These are phyloP conservation scores for Millerago galiae DNA, from an alignment of 805 yeast species.

Conservation along the genomic window DNA sequence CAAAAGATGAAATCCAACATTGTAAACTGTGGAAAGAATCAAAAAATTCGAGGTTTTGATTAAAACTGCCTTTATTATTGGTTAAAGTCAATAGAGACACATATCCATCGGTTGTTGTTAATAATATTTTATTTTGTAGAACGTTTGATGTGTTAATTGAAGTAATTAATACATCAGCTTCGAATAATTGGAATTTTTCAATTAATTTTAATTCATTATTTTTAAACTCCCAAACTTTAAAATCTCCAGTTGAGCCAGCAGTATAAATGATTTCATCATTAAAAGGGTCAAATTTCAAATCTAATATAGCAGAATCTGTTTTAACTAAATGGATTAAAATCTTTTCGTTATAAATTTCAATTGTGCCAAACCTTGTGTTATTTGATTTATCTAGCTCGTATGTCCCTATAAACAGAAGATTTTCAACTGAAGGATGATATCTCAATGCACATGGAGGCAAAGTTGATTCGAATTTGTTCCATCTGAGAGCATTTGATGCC, in stretches of 20 bases:
- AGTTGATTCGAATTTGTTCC: conserved; percentile 11
- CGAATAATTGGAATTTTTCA: conserved; percentile 40
- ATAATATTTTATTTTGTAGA: conserved; percentile 31
- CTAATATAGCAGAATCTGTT: conserved; percentile 65
- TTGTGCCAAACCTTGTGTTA: conserved; percentile 58
- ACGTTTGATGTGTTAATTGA: conserved; percentile 54
- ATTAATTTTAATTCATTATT: conserved; percentile 11
- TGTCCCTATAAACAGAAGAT: conserved; percentile 64
- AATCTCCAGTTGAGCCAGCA: conserved; percentile 77
- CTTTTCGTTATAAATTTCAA: conserved; percentile 33
- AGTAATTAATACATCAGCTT: conserved; percentile 47
- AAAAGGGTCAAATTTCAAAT: conserved; percentile 60
- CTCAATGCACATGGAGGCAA: conserved; percentile 84
- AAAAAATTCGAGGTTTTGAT: conserved; percentile 13
- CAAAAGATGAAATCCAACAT: conserved; percentile 84
- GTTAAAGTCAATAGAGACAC: conserved; percentile 32
- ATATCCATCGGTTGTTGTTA: conserved; percentile 68
- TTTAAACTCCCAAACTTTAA: conserved; percentile 53
- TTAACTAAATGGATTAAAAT: conserved; percentile 21
- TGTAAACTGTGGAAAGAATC: conserved; percentile 56
- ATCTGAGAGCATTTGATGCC: background rate
- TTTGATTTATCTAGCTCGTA: conserved; percentile 61
- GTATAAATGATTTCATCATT: conserved; percentile 44
- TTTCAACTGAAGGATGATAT: conserved; percentile 43
- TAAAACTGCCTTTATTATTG: conserved; percentile 13